Evolutionary conservation across 2,329 filamentous ascomycete species (phyloP), one percentile per base, ranked within the genome.

Genomic region (Alternaria novae-zelandiae): DNA sequence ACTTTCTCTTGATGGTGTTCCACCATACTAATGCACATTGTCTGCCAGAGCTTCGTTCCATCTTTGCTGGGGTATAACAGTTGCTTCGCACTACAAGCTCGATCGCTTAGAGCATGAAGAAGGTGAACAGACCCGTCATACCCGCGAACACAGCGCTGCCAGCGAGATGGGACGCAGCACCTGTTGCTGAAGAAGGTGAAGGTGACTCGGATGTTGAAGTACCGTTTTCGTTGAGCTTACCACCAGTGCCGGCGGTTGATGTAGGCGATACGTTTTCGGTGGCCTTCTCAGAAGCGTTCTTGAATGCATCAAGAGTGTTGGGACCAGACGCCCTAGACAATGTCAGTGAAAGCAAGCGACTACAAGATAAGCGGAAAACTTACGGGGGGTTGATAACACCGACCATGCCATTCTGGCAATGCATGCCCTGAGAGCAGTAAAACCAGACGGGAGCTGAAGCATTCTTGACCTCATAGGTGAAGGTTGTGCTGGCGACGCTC

Each of bases 391-490:
- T 81, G 72, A 81, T 79, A 5, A 78, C 79, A 67, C 77, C 78
- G 28, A 80, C 79, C 79, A 81, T 81, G 54, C 79, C 79, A 43
- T 41, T 58, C 62, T 80, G 75, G 72, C 79, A 81, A 63, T 81
- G 79, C 67, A 67, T 59, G 54, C 67, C 77, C 57, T 79, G 78
- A n/a, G 76, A 73, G 73, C 79, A 81, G 74, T 81, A 81, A 71
- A 78, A 79, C 75, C 78, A 80, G 63, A 80, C 69, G n/a, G 79
- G 79, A 13, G 71, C 65, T 13, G 77, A 78, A 43, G 73, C 76
- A 50, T 80, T 78, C 12, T 55, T 77, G 60, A 81, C 76, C 13
- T 70, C 71, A 63, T 76, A 72, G 49, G 69, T 73, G 70, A 78
- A 81, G 7, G 73, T 74, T 50, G 59, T 69, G 45, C 68, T 61